Base-by-base conservation (phyloP, 768 basidiomycete genomes). In the Pulveroboletus ravenelii region DNA sequence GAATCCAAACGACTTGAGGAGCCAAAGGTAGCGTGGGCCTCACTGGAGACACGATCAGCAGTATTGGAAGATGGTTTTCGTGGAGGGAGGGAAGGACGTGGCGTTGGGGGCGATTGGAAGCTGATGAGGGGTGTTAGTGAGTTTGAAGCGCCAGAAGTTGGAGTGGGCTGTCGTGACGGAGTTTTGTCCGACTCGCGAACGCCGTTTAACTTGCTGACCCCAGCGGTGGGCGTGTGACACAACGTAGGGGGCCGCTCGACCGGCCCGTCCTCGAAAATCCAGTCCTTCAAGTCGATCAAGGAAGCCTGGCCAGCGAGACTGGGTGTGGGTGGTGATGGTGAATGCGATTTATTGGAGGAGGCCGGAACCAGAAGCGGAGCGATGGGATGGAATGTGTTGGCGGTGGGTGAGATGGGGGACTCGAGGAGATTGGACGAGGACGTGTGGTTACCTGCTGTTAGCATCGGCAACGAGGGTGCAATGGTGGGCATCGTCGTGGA, bases 261-360 rank as follows among this genome's bases (percentile, higher is more conserved):
- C 20, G 77, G 74, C 10, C 78, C 80, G 55, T 84, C 81, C 42
- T 84, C 85, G 47, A 85, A 71, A 47, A 85, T 77, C 85, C 85
- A 87, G 64, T 88, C 86, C 50, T 77, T 78, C 51, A 88, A 72
- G 67, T 88, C 85, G 56, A 87, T 78, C 46, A 86, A 71, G 32
- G 86, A 86, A 0, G 80, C 72, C 61, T 78, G 82, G 31, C 75
- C 70, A 39, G 56, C 53, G 29, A 70, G 52, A 34, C 56, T 60
- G 10, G 75, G 73, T 2, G 77, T 52, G 5, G 78, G 73, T 0
- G 78, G 76, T 0, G 81, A 79, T 5, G 78, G 72, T 2, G 81
- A 79, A 31, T 55, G 55, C 36, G 68, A 68, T 41, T 55, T 53
- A 40, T 36, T 58, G 48, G 59, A 50, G 48, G 59, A 50, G 17